phyloP scores from a whole-genome alignment of 352 stramenopile genomes.

The Pythium sp. region DNA sequence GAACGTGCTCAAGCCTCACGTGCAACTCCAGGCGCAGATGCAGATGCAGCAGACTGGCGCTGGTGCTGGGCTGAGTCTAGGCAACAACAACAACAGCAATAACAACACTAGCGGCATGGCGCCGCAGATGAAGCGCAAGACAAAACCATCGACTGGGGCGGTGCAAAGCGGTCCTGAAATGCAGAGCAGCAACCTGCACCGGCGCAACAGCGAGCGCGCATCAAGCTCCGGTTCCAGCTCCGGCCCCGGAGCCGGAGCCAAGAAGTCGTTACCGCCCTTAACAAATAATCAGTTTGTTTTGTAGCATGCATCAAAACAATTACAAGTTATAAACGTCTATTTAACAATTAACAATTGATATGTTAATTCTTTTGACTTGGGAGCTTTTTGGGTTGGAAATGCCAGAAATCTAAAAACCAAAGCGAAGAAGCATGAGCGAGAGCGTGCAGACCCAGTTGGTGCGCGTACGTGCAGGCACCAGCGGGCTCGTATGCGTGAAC shows the following conservation, averaged over 20 bases:
- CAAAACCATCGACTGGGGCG: constrained; percentile 23
- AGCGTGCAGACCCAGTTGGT: constrained; percentile 39
- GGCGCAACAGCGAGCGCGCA: constrained; percentile 43
- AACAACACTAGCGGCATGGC: constrained; percentile 15
- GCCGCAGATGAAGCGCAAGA: constrained; percentile 35
- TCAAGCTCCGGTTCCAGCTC: constrained; percentile 15
- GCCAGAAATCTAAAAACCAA: constrained; percentile 8
- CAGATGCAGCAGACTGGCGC: constrained; percentile 9
- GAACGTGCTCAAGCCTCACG: constrained; percentile 82
- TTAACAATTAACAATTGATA: neutral
- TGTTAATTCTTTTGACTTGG: neutral
- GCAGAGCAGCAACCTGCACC: constrained; percentile 29
- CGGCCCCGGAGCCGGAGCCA: constrained; percentile 14
- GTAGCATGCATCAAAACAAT: neutral
- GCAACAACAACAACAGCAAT: constrained; percentile 13
- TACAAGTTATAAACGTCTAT: neutral
- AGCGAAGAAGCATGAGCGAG: constrained; percentile 26
- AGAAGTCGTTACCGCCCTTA: constrained; percentile 50
- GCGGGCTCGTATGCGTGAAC: no score
- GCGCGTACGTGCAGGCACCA: constrained; percentile 31
- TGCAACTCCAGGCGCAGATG: constrained; percentile 48
- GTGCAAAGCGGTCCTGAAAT: constrained; percentile 7
- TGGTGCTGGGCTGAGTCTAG: constrained; percentile 13
- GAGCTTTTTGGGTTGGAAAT: constrained; percentile 12
- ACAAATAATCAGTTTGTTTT: constrained; percentile 46